A percentile compares a stretch with the other conserved stretches of the same genome.
Evolutionary conservation across 495 filamentous ascomycete genomes (phyloP).

Genomic region (Immersiella caudata): DNA sequence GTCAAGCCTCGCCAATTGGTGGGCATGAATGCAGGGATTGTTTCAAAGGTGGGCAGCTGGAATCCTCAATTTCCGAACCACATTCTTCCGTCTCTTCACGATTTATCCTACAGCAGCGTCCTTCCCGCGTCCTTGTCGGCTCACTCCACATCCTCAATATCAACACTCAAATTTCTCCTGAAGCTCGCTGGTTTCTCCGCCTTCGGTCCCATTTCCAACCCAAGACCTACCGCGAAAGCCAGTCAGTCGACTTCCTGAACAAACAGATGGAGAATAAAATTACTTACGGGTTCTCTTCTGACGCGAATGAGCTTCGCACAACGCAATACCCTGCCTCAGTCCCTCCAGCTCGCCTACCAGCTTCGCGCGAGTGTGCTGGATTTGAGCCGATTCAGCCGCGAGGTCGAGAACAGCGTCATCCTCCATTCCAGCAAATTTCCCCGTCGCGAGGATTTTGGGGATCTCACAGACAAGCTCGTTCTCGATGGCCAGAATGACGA

Average conservation of each 20-base stretch:
- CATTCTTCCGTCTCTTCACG: no score
- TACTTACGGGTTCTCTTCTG: slow-evolving; percentile 1
- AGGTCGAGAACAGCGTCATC: slow-evolving; percentile 24
- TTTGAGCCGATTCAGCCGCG: slow-evolving; percentile 27
- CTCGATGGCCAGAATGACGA: slow-evolving; percentile 34
- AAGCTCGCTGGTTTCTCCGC: background rate
- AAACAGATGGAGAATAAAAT: background rate
- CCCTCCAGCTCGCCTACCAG: background rate
- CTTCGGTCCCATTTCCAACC: background rate
- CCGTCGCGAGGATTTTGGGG: slow-evolving; percentile 27
- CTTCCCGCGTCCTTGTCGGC: no score
- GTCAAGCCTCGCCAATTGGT: no score
- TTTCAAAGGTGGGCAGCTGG: no score
- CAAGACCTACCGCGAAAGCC: background rate
- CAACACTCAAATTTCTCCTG: background rate
- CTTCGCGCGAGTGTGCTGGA: background rate
- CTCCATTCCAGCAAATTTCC: slow-evolving; percentile 26
- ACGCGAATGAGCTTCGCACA: background rate
- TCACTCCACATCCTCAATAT: slow-evolving; percentile 1
- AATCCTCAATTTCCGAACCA: no score
- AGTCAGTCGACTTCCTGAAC: background rate
- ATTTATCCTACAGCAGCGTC: no score
- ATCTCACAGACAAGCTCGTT: slow-evolving; percentile 36
- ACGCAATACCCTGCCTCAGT: background rate
- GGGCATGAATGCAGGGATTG: no score